These are phyloP conservation scores for Suillus decipiens DNA, from an alignment of 768 basidiomycete species.

Conservation along the genomic window DNA sequence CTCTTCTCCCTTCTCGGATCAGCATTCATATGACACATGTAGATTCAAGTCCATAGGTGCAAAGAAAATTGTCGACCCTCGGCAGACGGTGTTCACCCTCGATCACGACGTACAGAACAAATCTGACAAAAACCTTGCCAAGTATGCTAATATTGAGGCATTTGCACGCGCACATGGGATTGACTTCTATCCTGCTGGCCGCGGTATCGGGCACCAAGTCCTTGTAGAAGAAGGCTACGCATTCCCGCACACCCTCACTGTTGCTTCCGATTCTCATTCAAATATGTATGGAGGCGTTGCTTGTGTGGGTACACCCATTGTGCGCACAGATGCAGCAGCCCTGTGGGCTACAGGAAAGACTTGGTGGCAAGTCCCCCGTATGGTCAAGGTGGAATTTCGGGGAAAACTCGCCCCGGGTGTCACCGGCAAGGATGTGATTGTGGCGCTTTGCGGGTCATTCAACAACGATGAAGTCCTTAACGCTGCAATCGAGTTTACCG, in stretches of 20 bases:
- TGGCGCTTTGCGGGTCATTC: slow-evolving; percentile 94
- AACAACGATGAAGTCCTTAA: slow-evolving; percentile 97
- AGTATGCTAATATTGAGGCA: slow-evolving; percentile 89
- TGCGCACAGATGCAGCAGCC: slow-evolving; percentile 91
- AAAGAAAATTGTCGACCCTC: slow-evolving; percentile 74
- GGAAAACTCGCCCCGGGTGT: slow-evolving; percentile 86
- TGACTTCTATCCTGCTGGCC: slow-evolving; percentile 96
- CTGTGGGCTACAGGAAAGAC: slow-evolving; percentile 98
- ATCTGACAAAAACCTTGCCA: slow-evolving; percentile 83
- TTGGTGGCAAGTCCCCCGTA: slow-evolving; percentile 99
- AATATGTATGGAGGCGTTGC: slow-evolving; percentile 99
- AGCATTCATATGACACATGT: slow-evolving; percentile 10
- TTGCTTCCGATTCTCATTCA: slow-evolving; percentile 94
- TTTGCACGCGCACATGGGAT: slow-evolving; percentile 85
- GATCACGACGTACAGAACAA: slow-evolving; percentile 99
- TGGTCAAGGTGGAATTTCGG: slow-evolving; percentile 91
- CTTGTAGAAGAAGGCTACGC: slow-evolving; percentile 99
- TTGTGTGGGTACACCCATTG: slow-evolving; percentile 96
- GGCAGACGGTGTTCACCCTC: slow-evolving; percentile 92
- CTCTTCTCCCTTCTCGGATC: not conserved
- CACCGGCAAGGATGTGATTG: slow-evolving; percentile 97
- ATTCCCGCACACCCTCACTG: slow-evolving; percentile 92
- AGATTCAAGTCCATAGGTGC: slow-evolving; percentile 97
- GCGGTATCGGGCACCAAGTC: slow-evolving; percentile 97
- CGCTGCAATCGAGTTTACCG: slow-evolving; percentile 94